These are phyloP conservation scores for Trametes maxima DNA, from an alignment of 768 basidiomycete genomes.

Conservation along the genomic window DNA sequence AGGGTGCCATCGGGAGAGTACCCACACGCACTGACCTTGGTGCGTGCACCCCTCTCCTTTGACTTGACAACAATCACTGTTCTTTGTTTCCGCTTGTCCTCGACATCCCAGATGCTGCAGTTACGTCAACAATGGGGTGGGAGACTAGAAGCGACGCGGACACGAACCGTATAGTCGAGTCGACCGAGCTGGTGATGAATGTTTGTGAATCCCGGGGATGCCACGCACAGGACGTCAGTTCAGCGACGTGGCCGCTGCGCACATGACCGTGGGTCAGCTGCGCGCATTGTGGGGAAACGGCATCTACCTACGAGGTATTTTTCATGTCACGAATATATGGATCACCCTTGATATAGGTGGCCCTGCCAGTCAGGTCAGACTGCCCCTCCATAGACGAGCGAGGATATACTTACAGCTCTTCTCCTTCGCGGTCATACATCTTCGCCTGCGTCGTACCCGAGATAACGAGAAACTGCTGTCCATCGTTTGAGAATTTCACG, in stretches of 20 bases:
- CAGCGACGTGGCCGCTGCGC: slow-evolving; percentile 89
- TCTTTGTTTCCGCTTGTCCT: slow-evolving; percentile 93
- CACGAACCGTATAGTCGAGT: slow-evolving; percentile 87
- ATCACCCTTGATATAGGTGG: slow-evolving; percentile 90
- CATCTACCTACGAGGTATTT: slow-evolving; percentile 81
- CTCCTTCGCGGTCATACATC: slow-evolving; percentile 89
- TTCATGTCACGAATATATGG: slow-evolving; percentile 99
- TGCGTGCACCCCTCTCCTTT: slow-evolving; percentile 91
- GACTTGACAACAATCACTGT: slow-evolving; percentile 95
- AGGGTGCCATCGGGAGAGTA: slow-evolving; percentile 90
- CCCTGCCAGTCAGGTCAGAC: slow-evolving; percentile 61
- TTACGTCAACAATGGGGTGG: neutral
- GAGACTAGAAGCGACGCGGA: neutral
- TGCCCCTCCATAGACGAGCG: slow-evolving; percentile 33
- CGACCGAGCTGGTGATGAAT: slow-evolving; percentile 94
- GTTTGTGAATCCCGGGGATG: slow-evolving; percentile 83
- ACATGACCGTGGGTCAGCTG: slow-evolving; percentile 8
- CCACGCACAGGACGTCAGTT: slow-evolving; percentile 88
- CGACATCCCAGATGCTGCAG: slow-evolving; percentile 89
- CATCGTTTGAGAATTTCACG: slow-evolving; percentile 85
- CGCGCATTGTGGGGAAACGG: slow-evolving; percentile 3
- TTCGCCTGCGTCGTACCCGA: slow-evolving; percentile 88
- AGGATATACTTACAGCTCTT: slow-evolving; percentile 73
- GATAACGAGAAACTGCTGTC: slow-evolving; percentile 83
- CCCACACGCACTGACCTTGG: slow-evolving; percentile 84